Evolutionary conservation across 1,284 basidiomycete species (phyloP).

Genomic region (Ceratobasidium sp.): DNA sequence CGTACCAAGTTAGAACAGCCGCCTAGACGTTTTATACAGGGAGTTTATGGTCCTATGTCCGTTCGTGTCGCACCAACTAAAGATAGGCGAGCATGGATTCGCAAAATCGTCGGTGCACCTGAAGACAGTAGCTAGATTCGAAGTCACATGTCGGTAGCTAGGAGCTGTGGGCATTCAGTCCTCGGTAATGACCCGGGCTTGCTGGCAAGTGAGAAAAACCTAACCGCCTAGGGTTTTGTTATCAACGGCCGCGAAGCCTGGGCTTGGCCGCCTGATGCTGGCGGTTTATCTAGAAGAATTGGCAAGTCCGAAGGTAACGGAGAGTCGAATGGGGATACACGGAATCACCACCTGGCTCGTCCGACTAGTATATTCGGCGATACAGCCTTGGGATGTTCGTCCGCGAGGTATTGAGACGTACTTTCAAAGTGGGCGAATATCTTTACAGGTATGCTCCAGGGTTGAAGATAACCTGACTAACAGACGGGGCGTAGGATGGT

Average conservation of each 20-base stretch:
- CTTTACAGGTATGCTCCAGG: background rate
- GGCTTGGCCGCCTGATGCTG: too few relatives aligned
- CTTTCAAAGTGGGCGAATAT: background rate
- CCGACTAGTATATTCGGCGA: background rate
- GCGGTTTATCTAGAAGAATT: too few relatives aligned
- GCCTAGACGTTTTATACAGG: background rate
- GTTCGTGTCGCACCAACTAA: background rate
- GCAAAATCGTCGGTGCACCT: conserved; percentile 4
- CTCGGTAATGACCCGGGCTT: background rate
- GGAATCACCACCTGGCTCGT: background rate
- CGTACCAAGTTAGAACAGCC: background rate
- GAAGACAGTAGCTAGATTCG: background rate
- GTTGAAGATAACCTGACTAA: background rate
- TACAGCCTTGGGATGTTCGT: background rate
- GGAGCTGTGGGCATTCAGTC: background rate
- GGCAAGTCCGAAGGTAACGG: background rate
- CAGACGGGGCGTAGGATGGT: background rate
- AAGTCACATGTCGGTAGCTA: background rate
- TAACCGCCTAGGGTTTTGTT: background rate
- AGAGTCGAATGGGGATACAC: background rate
- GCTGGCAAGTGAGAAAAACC: background rate
- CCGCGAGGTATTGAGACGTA: background rate
- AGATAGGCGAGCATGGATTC: background rate
- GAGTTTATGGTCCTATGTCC: background rate
- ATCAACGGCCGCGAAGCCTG: background rate